Evolutionary conservation across 2,329 filamentous ascomycete species (phyloP), one percentile per base, ranked within the genome.

Genomic region (Tolypocladium album): DNA sequence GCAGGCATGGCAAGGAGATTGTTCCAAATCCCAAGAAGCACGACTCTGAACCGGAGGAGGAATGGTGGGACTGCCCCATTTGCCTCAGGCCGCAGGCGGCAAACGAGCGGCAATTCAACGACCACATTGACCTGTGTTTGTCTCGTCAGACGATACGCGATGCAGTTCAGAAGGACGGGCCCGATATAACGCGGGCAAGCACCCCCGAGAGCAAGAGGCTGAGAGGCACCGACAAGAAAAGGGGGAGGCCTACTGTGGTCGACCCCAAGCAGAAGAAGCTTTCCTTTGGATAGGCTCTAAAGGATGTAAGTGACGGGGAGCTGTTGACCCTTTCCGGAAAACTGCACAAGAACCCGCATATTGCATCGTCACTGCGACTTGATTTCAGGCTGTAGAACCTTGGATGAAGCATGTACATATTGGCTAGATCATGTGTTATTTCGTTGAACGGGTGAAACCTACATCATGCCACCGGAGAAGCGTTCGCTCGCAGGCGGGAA

Each of bases 111-210:
- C 77, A 76, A 0, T 96, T 97, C 74, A 99, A 99, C 66, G 84
- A 88, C 60, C 94, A 99, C 69, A 92, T 99, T 58, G 94, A 99
- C 71, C 82, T 89, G 11, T 99, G 94, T 71, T 81, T 99, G 1
- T 97, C 92, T 0, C 82, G 87, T 59, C 85, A 89, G 68, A 90
- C 91, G 0, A 97, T 99, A 67, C 88, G 88, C 55, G 90, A 97
- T 67, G 88, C 85, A 0, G 87, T 94, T 1, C 86, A 90, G 60
- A 80, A 80, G 59, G 73, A 79, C 62, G 69, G 68, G 56, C 57
- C 69, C 36, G 63, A 61, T 9, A 61, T 57, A 56, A 53, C 59
- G 20, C 61, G 59, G 20, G 74, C 74, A 47, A 67, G 69, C 15
- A 75, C 73, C 3, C 70, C 74, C 1, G 71, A 75, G 8, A 65